Conservation (phyloP, 352 stramenopile genomes). For the Aphanomyces invadans region DNA sequence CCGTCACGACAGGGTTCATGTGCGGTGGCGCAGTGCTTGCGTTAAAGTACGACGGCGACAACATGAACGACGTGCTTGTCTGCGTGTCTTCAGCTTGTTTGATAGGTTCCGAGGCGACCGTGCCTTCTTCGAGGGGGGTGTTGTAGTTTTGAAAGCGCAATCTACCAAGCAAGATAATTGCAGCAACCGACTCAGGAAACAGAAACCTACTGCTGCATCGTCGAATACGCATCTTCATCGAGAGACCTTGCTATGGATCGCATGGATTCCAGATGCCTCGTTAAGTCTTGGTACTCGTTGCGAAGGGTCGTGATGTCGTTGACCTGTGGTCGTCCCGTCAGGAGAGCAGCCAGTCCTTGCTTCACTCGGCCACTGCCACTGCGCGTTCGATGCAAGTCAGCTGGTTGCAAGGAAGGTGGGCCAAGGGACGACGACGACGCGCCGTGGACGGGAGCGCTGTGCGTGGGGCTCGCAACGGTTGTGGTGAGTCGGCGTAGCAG, state of each 20-base stretch:
- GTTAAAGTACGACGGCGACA: background rate
- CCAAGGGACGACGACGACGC: background rate
- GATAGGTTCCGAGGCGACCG: background rate
- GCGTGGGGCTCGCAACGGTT: slow-evolving; percentile 6
- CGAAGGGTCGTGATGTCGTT: slow-evolving; percentile 1
- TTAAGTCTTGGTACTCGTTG: slow-evolving; percentile 5
- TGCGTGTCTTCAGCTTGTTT: background rate
- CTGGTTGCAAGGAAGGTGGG: background rate
- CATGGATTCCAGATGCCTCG: slow-evolving; percentile 10
- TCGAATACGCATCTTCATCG: slow-evolving; percentile 2
- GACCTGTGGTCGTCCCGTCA: slow-evolving; percentile 32
- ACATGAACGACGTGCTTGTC: no score
- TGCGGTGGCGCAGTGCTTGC: background rate
- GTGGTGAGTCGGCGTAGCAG: slow-evolving; percentile 7
- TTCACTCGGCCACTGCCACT: slow-evolving; percentile 56
- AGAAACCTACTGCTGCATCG: slow-evolving; percentile 9
- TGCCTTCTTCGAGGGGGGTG: slow-evolving; percentile 5
- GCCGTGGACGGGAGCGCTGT: background rate
- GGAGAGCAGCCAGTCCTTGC: slow-evolving; percentile 54
- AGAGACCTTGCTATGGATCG: background rate
- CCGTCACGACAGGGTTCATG: background rate
- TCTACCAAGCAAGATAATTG: no score
- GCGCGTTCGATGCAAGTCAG: slow-evolving; percentile 31
- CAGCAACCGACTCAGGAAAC: no score
- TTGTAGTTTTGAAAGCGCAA: slow-evolving; percentile 20